These are phyloP conservation scores for Paramarasmius palmivorus DNA, from an alignment of 1,284 basidiomycete genomes.

Conservation along the genomic window DNA sequence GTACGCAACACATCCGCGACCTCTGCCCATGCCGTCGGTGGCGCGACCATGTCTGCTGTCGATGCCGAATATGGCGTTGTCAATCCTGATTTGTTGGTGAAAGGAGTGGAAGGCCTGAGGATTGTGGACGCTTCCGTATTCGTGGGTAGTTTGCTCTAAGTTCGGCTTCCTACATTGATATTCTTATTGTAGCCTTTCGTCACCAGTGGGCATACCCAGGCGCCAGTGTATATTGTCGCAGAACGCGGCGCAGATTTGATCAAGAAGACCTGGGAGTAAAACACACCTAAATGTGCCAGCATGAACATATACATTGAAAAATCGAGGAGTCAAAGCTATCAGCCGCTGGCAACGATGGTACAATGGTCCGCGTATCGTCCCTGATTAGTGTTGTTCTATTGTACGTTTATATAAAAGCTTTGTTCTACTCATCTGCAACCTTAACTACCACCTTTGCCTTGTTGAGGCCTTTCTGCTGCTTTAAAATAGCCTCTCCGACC, in stretches of 20 bases:
- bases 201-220: slow-evolving; percentile 23
- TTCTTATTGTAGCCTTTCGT: slow-evolving; percentile 18
- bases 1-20: slow-evolving; percentile 19
- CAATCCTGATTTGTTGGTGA: slow-evolving; percentile 45
- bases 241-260: slow-evolving; percentile 24
- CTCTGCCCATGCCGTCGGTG: slow-evolving; percentile 29
- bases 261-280: slow-evolving; percentile 3
- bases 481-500: slow-evolving; percentile 39
- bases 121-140: slow-evolving; percentile 40
- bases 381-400: too few relatives aligned
- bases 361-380: too few relatives aligned
- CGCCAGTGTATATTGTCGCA: slow-evolving; percentile 21
- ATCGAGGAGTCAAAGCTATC: too few relatives aligned
- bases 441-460: slow-evolving; percentile 28
- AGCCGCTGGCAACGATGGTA: too few relatives aligned
- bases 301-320: too few relatives aligned
- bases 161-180: not conserved
- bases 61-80: slow-evolving; percentile 40
- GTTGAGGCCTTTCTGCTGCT: slow-evolving; percentile 46
- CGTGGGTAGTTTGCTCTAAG: slow-evolving; percentile 15
- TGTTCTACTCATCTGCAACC: slow-evolving; percentile 8
- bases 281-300: too few relatives aligned
- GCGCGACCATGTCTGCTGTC: slow-evolving; percentile 29
- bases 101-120: slow-evolving; percentile 32
- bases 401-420: too few relatives aligned